Base-by-base conservation (phyloP, 2,329 filamentous ascomycete species). In the Pseudopithomyces maydicus region DNA sequence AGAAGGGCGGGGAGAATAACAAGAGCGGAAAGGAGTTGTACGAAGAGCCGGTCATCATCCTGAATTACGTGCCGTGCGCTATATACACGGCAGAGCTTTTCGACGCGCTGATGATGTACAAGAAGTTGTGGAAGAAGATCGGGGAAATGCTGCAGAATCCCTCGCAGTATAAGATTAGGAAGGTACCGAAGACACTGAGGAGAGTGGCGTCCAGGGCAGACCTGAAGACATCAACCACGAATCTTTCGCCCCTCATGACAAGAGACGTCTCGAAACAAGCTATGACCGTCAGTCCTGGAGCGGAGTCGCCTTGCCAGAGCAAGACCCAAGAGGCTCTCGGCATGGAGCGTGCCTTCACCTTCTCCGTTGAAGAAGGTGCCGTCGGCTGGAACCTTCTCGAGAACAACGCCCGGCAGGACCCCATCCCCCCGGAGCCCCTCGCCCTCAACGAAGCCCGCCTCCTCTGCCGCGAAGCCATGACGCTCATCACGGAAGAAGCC, bases 11-110 rank as follows among this genome's bases (percentile, higher is more conserved):
- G 6, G 59, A 63, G 32, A 56, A 59, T 23, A 62, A 66, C 51
- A 65, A 61, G 45, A 52, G 61, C 32, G 64, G 63, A 4, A 61
- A 57, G 14, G 38, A 59, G 35, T 48, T 55, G 29, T 71, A 64
- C 48, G 62, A 62, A 33, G 67, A 70, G 51, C 68, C 68, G 11
- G 56, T 63, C 19, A 65, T 70, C 41, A 67, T 73, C 38, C 57
- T 72, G 12, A 72, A 74, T 54, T 74, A 74, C 55, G 68, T 70
- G 19, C 67, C 68, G 2, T 74, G 72, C 52, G 61, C 65, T 11
- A 50, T 74, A 8, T 74, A 74, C 45, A 74, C 72, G 8, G 63
- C 68, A 2, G 71, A 73, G 20, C 57, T 74, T 3, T 71, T 74
- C 44, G 66, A 69, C 53, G 68, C 70, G 2, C 61, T 71, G 17